Base-by-base conservation (phyloP, 441 rosid species). In the Sinapis alba region DNA sequence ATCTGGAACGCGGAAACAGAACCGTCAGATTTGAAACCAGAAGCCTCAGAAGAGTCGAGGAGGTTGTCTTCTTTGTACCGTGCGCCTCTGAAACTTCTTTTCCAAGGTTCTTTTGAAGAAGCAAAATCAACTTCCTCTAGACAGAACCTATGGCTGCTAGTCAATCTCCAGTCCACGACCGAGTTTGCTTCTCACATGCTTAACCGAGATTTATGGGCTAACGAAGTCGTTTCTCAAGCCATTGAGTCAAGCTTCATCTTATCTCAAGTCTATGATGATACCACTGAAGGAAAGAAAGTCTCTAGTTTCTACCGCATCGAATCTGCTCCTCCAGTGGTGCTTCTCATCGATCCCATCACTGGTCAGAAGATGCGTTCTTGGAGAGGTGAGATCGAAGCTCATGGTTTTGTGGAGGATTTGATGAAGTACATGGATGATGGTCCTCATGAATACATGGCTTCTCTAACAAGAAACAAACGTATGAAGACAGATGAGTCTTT, bases 121-220 rank as follows among this genome's bases (percentile, higher is more conserved):
- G 62, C 62, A 3, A 57, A n/a, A 26, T 24, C 34, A 13, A n/a
- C 30, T 2, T 57, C 62, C 13, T 13, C 34, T 6, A 24, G 11
- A 57, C 3, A 57, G 10, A 45, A 76, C 9, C n/a, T 13, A 38
- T 75, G 79, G 79, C 11, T 75, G 16, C n/a, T 75, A 26, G 74
- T 76, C 5, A 76, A 68, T 62, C 65, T 76, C 13, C 65, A 69
- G 7, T 62, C 75, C 2, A 62, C 4, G 23, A 43, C 6, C 6
- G 72, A 74, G 69, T 57, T 45, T 50, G 30, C 32, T 53, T 69
- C 51, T 69, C 57, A 21, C n/a, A 6, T 5, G 6, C 51, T 76
- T 18, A 69, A 76, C 18, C 18, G 70, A 63, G 79, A 69, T 54
- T 9, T 54, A 15, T 76, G 69, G 70, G 12, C 60, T 10, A 59